A percentile compares a stretch with the other conserved stretches of the same genome.
Conservation (phyloP, 2,329 filamentous ascomycete species). For the Trichophaea hybrida region DNA sequence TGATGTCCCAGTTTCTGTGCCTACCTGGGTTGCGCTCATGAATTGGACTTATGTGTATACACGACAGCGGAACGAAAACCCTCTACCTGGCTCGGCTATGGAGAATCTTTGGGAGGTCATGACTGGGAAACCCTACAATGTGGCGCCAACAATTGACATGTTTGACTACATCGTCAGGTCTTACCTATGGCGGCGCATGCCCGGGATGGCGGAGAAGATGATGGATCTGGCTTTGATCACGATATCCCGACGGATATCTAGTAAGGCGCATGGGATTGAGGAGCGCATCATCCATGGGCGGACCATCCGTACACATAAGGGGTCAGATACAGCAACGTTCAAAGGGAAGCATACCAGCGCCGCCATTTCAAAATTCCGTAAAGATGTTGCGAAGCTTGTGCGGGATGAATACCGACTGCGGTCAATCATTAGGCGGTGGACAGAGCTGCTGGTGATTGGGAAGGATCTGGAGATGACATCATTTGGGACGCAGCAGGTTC, state of each 20-base stretch:
- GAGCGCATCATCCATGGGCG: not conserved
- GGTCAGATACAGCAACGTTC: not conserved
- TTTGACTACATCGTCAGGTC: slow-evolving; percentile 36
- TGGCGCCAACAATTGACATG: slow-evolving; percentile 44
- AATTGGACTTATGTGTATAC: slow-evolving; percentile 50
- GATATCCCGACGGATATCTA: not conserved
- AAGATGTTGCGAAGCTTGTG: not conserved
- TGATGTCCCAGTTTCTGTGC: slow-evolving; percentile 40
- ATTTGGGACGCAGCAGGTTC: slow-evolving; percentile 12
- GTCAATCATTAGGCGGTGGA: slow-evolving; percentile 15
- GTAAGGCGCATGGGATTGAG: not conserved
- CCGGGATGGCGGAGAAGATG: slow-evolving; percentile 8
- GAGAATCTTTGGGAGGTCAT: slow-evolving; percentile 45
- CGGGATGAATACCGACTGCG: not conserved
- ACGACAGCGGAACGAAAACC: slow-evolving; percentile 30
- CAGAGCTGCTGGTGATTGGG: slow-evolving; percentile 18
- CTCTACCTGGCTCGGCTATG: slow-evolving; percentile 36
- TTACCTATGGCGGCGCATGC: slow-evolving; percentile 29
- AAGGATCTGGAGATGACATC: slow-evolving; percentile 6
- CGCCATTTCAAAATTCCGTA: not conserved
- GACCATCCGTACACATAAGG: not conserved
- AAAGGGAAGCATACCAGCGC: not conserved
- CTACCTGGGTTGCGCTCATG: slow-evolving; percentile 53
- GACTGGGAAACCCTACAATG: slow-evolving; percentile 42
- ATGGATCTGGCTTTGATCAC: slow-evolving; percentile 13